Evolutionary conservation across 495 filamentous ascomycete genomes (phyloP), one percentile per base, ranked within the genome.

Genomic region (Neurospora sp.): DNA sequence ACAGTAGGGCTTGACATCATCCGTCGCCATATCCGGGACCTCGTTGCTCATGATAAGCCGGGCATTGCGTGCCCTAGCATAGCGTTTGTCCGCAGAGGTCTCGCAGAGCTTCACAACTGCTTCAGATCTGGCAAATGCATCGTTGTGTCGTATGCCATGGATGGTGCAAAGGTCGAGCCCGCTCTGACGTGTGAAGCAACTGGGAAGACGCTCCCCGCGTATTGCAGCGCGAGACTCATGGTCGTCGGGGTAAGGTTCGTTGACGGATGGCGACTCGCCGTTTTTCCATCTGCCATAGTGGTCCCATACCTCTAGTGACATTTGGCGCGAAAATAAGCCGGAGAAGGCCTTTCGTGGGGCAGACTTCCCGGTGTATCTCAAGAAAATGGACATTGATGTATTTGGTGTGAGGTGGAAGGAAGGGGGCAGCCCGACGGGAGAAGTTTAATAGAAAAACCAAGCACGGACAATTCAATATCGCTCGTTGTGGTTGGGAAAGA

Each of bases 1-100:
- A 70, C 82, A 84, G 76, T 85, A 85, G 40, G 83, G 82, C 27
- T 78, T 59, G 16, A 74, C 72, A n/a, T 76, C 76, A 22, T 78
- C 45, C 14, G 27, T 17, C 37, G 73, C 44, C 71, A 83, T 78
- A 70, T 78, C 74, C 27, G 82, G 81, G 37, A 84, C 78, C 53
- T 61, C 69, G 70, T 81, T 75, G 77, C 80, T 82, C 81, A 84
- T 84, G 53, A 84, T 82, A 48, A 65, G 70, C 42, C 81, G 80
- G 53, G 82, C 81, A 77, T 82, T 83, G 35, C 76, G 70, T 14
- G 79, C 79, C 31, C 79, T 74, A 8, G 53, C 53, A 61, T 16
- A 31, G 4, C 20, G 4, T 31, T 22, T 61, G 5, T 31, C 53
- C 20, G 20, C 1, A 53, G 22, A 7, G 0, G 27, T 61, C 14